Evolutionary conservation across 768 basidiomycete species (phyloP), one percentile per base, ranked within the genome.

Genomic region (Tephrocybe sp.): DNA sequence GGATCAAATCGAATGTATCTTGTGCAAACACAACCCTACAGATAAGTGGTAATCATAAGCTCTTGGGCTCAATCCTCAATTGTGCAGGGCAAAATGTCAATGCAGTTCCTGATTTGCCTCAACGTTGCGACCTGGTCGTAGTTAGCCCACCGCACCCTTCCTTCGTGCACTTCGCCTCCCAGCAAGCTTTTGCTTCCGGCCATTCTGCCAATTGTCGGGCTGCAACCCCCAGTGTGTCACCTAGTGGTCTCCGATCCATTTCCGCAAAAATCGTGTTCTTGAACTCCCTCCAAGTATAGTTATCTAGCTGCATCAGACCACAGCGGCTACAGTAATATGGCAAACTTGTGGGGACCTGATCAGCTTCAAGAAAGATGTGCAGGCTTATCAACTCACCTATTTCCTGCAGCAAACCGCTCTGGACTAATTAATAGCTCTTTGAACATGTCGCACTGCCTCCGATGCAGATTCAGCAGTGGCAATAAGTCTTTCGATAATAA

Each of bases 111-210:
- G 52, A 88, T 81, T 50, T 83, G 76, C 44, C 75, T 78, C 51
- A 86, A 61, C 30, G 86, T 81, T 44, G 78, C 77, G 17, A 65
- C 57, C 62, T 77, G 77, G 62, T 88, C 84, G 49, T 88, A 88
- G 52, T 83, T 77, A 79, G 63, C 1, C 76, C 77, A 14, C 68
- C 71, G 58, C 86, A 88, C 1, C 65, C 76, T 24, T 53, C 17
- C n/a, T n/a, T n/a, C n/a, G n/a, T n/a, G 58, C 85, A 88, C 47
- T 66, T 74, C 1, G 84, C 77, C 39, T 74, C 74, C 85, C 86
- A 88, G 57, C 83, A 88, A 3, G 76, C 75, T 61, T 70, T 68
- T 26, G 85, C 79, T 58, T 81, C 80, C 0, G 74, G 68, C 83
- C 85, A 88, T 36, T 76, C 76, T 20, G 68, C 67, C 55, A 81